phyloP scores from a whole-genome alignment of 306 rosid genomes.

The apple (Malus domestica) region DNA sequence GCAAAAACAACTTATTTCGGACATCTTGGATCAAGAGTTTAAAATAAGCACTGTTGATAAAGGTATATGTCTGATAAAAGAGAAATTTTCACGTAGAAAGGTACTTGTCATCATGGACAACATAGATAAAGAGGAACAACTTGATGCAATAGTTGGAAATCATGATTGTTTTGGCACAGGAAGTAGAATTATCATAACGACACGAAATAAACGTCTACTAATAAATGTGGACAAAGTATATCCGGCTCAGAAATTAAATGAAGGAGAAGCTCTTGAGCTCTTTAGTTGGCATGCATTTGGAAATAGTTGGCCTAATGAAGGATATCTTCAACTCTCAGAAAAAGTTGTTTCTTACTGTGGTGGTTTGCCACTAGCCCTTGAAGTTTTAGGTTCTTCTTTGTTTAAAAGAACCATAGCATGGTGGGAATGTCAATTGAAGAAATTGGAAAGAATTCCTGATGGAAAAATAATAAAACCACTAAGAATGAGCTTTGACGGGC shows the following conservation, averaged over 20 bases:
- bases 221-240: background rate
- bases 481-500: constrained; percentile 15
- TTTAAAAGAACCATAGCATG: background rate
- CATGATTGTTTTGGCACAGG: background rate
- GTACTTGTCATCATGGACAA: constrained; percentile 11
- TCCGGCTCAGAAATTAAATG: background rate
- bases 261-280: constrained; percentile 12
- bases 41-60: background rate
- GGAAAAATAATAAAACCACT: constrained; percentile 14
- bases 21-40: background rate
- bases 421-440: constrained; percentile 24
- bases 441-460: constrained; percentile 10
- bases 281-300: constrained; percentile 33
- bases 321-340: background rate
- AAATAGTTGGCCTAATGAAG: background rate
- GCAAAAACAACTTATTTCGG: constrained; percentile 13
- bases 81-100: background rate
- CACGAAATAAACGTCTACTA: constrained; percentile 5
- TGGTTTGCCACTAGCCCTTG: constrained; percentile 39
- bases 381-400: constrained; percentile 24
- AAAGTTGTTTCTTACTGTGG: constrained; percentile 1
- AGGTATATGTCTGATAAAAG: background rate
- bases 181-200: constrained; percentile 25
- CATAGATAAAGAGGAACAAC: background rate
- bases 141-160: background rate